These are phyloP conservation scores for Mucor mucedo DNA, from an alignment of 371 early-diverging fungal genomes.

Conservation along the genomic window DNA sequence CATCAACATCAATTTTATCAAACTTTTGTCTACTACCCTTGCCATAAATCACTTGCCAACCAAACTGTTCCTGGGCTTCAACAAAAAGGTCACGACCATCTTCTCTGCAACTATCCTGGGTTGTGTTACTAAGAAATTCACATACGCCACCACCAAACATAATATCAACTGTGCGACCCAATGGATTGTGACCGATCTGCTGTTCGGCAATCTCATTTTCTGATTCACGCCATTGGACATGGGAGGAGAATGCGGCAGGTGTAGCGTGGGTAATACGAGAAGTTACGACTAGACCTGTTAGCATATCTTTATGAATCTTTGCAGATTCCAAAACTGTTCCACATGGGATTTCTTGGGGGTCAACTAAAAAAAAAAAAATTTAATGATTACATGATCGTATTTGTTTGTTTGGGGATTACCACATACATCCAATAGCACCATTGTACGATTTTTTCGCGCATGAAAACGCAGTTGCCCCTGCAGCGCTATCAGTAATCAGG, in stretches of 20 bases:
- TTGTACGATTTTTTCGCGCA: conserved; percentile 88
- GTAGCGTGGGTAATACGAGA: conserved; percentile 93
- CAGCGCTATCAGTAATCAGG: conserved; percentile 93
- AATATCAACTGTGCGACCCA: conserved; percentile 84
- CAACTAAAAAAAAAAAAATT: conserved; percentile 40
- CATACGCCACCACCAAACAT: conserved; percentile 94
- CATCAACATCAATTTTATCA: conserved; percentile 44
- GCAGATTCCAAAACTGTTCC: conserved; percentile 96
- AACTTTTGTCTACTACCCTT: conserved; percentile 60
- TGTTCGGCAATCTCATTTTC: conserved; percentile 88
- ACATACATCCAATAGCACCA: conserved; percentile 81
- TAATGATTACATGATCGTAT: neutral
- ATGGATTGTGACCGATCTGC: conserved; percentile 82
- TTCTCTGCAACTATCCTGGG: conserved; percentile 64
- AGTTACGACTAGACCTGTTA: conserved; percentile 92
- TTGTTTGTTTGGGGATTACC: neutral
- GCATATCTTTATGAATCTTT: conserved; percentile 70
- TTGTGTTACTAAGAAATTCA: conserved; percentile 74
- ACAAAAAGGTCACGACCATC: conserved; percentile 73
- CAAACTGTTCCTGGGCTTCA: conserved; percentile 55
- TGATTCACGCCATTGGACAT: conserved; percentile 76
- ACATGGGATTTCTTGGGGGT: conserved; percentile 71
- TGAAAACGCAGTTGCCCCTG: conserved; percentile 94
- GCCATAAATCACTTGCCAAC: conserved; percentile 53
- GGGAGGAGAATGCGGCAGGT: conserved; percentile 81